phyloP scores from a whole-genome alignment of 2,329 filamentous ascomycete species.

The Beauveria sp. region DNA sequence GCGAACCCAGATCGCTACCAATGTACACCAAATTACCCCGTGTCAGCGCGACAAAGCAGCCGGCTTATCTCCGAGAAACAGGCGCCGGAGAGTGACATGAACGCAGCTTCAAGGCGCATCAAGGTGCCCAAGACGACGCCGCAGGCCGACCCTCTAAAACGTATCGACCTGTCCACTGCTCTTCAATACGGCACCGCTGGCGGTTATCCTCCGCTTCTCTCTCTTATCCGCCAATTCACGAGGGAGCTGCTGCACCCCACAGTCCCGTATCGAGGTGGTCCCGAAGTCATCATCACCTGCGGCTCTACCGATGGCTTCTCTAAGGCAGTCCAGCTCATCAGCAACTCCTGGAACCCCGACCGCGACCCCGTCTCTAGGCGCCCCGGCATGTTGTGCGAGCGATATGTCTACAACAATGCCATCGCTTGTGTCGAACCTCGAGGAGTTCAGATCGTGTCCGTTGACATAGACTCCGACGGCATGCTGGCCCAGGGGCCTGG shows the following conservation, averaged over 20 bases:
- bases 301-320: slow-evolving; percentile 80
- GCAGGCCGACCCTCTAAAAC: slow-evolving; percentile 51
- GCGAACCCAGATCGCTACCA: slow-evolving; percentile 68
- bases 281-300: slow-evolving; percentile 71
- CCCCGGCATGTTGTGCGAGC: slow-evolving; percentile 73
- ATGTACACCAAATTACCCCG: slow-evolving; percentile 57
- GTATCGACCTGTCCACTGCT: slow-evolving; percentile 74
- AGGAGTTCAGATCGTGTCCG: slow-evolving; percentile 65
- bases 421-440: slow-evolving; percentile 58
- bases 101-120: slow-evolving; percentile 45
- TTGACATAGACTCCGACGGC: slow-evolving; percentile 70
- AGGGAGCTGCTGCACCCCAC: slow-evolving; percentile 71
- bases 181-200: slow-evolving; percentile 81
- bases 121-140: slow-evolving; percentile 62
- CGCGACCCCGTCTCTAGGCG: slow-evolving; percentile 59
- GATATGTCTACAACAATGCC: slow-evolving; percentile 74
- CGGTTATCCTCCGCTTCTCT: slow-evolving; percentile 71
- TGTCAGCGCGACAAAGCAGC: slow-evolving; percentile 15
- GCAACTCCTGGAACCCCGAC: slow-evolving; percentile 65
- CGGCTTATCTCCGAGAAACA: slow-evolving; percentile 8
- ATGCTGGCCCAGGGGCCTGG: slow-evolving; percentile 69
- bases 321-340: slow-evolving; percentile 70
- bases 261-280: slow-evolving; percentile 68
- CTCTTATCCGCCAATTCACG: slow-evolving; percentile 73
- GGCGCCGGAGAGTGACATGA: slow-evolving; percentile 18